Base-by-base conservation (phyloP, 192 early-diverging fungal species). In the Hyaloraphidium curvatum region DNA sequence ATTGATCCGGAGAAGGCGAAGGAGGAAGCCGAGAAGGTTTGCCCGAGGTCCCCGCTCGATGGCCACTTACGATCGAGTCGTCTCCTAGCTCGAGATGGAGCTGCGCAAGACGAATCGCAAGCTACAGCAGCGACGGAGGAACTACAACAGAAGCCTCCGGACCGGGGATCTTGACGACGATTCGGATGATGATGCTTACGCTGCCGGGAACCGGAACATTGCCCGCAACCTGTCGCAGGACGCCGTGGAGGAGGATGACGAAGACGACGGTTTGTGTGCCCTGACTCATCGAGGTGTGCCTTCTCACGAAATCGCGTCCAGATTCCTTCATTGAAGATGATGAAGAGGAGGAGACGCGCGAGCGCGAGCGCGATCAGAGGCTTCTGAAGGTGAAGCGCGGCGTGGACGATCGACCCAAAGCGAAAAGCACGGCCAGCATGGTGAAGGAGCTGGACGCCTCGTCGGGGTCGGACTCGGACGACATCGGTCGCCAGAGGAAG, bases 1-100 rank as follows among this genome's bases (percentile, higher is more conserved):
- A 62, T 71, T 30, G 82, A 88, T 64, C 85, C 85, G n/a, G 71
- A 82, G 55, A 60, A 68, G 23, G 60, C 70, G 23, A 69, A 77
- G 53, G 65, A 69, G 5, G 73, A 79, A 48, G 62, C 75, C 27
- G 82, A 80, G 37, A 67, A 70, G 62, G 70, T 74, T 54, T 28
- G 62, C 9, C 9, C 23, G 31, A 13, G 1, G 23, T 50, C 13
- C 0, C 3, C 13, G 19, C 0, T 2, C 1, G 17, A 41, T 41
- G 19, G 13, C 33, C 30, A 53, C 40, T 14, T 14, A 23, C 39
- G 16, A 40, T 21, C 30, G n/a, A 29, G 9, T 1, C 5, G n/a
- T 54, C 17, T 55, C 5, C 54, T 13, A 14, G 22, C 5, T 39
- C 2, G 16, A 40, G 25, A 7, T 1, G n/a, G n/a, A 35, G 51